Conservation (phyloP, 768 basidiomycete genomes). For the Lyophyllum shimeji region DNA sequence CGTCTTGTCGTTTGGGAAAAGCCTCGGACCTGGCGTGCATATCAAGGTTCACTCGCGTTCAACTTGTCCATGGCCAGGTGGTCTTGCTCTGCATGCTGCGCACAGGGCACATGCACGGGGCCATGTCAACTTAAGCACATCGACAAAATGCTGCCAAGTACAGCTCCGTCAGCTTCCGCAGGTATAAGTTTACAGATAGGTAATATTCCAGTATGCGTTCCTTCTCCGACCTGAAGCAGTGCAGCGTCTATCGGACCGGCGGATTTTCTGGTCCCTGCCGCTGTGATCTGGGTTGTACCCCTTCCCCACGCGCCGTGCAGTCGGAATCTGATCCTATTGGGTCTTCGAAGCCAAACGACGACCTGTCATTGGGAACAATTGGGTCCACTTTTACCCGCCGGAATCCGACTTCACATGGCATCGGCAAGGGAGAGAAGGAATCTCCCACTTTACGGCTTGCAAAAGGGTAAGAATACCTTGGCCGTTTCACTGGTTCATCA, state of each 20-base stretch:
- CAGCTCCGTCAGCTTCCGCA: background rate
- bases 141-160: background rate
- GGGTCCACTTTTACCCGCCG: background rate
- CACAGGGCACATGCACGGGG: background rate
- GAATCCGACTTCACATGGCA: background rate
- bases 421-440: background rate
- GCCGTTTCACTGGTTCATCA: too few relatives aligned
- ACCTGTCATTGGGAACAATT: background rate
- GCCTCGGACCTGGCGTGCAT: background rate
- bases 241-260: background rate
- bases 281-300: background rate
- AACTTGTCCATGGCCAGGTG: background rate
- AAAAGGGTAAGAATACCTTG: too few relatives aligned
- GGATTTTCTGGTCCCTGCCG: background rate
- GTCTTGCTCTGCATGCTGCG: background rate
- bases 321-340: background rate
- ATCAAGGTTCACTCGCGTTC: background rate
- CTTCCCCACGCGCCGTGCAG: background rate
- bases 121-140: background rate
- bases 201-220: background rate
- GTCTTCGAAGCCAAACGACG: background rate
- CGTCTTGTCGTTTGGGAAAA: background rate
- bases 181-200: background rate
- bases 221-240: background rate
- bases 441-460: background rate